Evolutionary conservation across 2,329 filamentous ascomycete genomes (phyloP), one percentile per base, ranked within the genome.

Genomic region (Fusarium temperatum): DNA sequence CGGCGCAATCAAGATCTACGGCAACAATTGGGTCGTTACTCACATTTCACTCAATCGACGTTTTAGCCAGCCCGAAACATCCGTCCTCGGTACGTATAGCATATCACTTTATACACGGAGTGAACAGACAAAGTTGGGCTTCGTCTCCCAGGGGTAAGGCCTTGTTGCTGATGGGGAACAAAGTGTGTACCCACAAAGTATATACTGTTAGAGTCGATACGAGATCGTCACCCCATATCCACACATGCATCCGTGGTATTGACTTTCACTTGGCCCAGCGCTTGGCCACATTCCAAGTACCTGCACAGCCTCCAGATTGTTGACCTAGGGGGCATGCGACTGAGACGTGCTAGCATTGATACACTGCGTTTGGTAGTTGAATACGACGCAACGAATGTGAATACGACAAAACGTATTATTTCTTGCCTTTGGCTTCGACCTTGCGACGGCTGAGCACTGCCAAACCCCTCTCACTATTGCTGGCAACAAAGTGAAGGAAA

Each of bases 171-270:
- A 50, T 36, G 64, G 32, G 48, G 54, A 50, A 59, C 20, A 41
- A 55, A 28, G 51, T 55, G 24, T n/a, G 61, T 61, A 48, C 48
- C 66, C 66, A 68, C 64, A 41, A 62, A 48, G 76, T 76, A 78
- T 45, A 63, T 67, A n/a, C 56, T 79, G 78, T 76, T 80, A 79
- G 75, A 57, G 71, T 61, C 67, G 73, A 79, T 80, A 79, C 78
- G 79, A 79, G 79, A 73, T 72, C 71, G 59, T 63, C 58, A 70
- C 61, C 77, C 72, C 66, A 67, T 70, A 64, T 38, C 57, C 30
- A 48, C 39, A 61, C 64, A 45, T 51, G 59, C 63, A 65, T 57
- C 67, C 38, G 48, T 66, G 60, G 44, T 48, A 26, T 63, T 41
- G 75, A 76, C 75, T 75, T 76, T 56, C 28, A 35, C 44, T 45